Evolutionary conservation across 2,329 filamentous ascomycete genomes (phyloP), one percentile per base, ranked within the genome.

Genomic region (Cercospora janseana): DNA sequence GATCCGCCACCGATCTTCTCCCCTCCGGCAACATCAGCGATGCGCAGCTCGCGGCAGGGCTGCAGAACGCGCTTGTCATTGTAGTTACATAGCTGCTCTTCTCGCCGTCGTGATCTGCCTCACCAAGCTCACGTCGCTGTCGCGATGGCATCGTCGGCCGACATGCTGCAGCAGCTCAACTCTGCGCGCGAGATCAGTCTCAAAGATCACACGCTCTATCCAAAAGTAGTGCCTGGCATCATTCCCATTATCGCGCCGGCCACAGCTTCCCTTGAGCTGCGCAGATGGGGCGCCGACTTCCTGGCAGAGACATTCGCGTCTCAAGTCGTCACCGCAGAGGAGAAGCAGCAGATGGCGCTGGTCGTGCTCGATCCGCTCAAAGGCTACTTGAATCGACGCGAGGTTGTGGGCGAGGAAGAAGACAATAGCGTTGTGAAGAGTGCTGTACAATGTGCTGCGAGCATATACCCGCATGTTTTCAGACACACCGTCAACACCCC

Each of bases 281-380:
- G 90, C 70, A 79, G 91, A 85, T 98, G 93, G 93, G 93, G 92
- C 20, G 86, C 91, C 56, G 91, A 96, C 55, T 98, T 98, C 66
- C 77, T 98, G 34, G 90, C 92, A 49, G 93, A 98, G 75, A 90
- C 91, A 2, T 97, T 98, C 72, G 86, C 93, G 50, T 94, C 88
- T 53, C 93, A 94, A n/a, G 82, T 86, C 16, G 78, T 97, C 62
- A 75, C 85, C 15, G 76, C 81, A 52, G 78, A 85, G 45, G 83
- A 87, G 69, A 98, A 97, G 76, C 88, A 82, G 75, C 83, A 83
- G 54, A 56, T 67, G 51, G 53, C 56, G 15, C 77, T 93, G 72
- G 83, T 85, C 59, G 88, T 95, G 52, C 73, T 98, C 63, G 85
- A 89, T 60, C 87, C 86, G 20, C 71, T 98, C 54, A 71, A 70